Percentiles rank a stretch among this genome's conserved stretches.
Evolutionary conservation across 78 protist species (phyloP).

Genomic region (Andalucia godoyi): DNA sequence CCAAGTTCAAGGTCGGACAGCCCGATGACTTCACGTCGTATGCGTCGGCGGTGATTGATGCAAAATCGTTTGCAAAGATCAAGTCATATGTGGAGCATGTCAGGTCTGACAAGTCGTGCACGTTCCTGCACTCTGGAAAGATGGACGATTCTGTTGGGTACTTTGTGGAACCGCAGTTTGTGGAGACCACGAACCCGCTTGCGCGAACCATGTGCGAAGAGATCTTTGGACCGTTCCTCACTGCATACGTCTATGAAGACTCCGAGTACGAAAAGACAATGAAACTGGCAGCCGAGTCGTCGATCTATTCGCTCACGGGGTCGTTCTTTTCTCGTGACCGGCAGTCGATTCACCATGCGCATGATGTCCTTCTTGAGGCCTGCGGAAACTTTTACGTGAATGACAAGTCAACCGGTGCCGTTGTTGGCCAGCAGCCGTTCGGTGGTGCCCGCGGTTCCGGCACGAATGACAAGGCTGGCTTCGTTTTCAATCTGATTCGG

Average conservation of each 20-base stretch:
- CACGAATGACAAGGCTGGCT: conserved; percentile 92
- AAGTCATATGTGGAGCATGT: conserved; percentile 66
- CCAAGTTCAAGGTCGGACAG: conserved; percentile 54
- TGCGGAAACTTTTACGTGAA: conserved; percentile 91
- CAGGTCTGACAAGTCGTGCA: conserved; percentile 25
- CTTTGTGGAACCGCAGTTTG: conserved; percentile 80
- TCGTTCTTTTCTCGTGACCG: conserved; percentile 41
- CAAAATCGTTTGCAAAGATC: conserved; percentile 53
- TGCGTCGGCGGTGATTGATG: conserved; percentile 81
- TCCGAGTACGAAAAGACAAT: conserved; percentile 3
- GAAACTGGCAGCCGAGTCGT: conserved; percentile 19
- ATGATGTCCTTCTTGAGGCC: conserved; percentile 32
- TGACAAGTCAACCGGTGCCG: conserved; percentile 89
- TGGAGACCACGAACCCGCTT: conserved; percentile 57
- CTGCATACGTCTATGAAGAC: conserved; percentile 66
- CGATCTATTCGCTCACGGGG: conserved; percentile 79
- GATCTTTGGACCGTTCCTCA: conserved; percentile 88
- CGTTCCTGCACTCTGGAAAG: conserved; percentile 66
- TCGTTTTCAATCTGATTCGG: conserved; percentile 38
- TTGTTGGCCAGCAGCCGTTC: conserved; percentile 83
- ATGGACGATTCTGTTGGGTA: conserved; percentile 49
- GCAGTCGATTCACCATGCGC: conserved; percentile 1
- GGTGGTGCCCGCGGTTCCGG: conserved; percentile 57
- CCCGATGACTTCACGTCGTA: conserved; percentile 40
- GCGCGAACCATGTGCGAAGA: conserved; percentile 65